These are phyloP conservation scores for Penicillium antarcticum DNA, from an alignment of 495 filamentous ascomycete genomes.

Conservation along the genomic window DNA sequence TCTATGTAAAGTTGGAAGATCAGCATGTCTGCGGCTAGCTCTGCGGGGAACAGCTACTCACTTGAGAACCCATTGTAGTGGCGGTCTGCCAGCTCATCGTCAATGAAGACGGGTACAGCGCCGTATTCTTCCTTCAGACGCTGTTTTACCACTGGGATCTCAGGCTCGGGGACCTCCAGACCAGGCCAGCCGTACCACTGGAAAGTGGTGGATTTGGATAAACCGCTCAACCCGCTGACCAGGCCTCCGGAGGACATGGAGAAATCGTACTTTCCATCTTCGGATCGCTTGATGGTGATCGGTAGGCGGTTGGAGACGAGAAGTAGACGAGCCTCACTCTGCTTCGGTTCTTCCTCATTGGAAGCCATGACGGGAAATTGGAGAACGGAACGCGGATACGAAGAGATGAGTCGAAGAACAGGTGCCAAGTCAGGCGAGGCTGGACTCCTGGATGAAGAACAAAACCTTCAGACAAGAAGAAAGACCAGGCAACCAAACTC, in stretches of 20 bases:
- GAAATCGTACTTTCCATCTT: slow-evolving; percentile 80
- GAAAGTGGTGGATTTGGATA: slow-evolving; percentile 89
- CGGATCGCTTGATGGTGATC: slow-evolving; percentile 88
- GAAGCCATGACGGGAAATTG: slow-evolving; percentile 28
- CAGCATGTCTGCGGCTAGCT: background rate
- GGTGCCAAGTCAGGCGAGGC: background rate
- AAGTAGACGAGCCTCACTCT: slow-evolving; percentile 55
- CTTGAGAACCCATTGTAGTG: slow-evolving; percentile 89
- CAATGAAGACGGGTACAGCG: slow-evolving; percentile 73
- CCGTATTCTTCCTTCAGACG: slow-evolving; percentile 69
- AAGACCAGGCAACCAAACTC: background rate
- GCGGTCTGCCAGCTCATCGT: slow-evolving; percentile 72
- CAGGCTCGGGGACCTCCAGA: slow-evolving; percentile 73
- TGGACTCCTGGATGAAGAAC: background rate
- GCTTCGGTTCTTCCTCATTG: slow-evolving; percentile 24
- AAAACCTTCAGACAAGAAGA: background rate
- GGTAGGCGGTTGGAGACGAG: slow-evolving; percentile 92
- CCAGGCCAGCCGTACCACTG: slow-evolving; percentile 99
- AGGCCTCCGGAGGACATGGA: slow-evolving; percentile 94
- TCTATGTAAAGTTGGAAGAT: slow-evolving; percentile 50
- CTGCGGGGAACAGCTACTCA: slow-evolving; percentile 38
- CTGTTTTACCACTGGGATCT: slow-evolving; percentile 58
- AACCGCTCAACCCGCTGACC: slow-evolving; percentile 83
- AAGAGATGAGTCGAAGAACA: background rate
- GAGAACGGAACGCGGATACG: background rate